A percentile compares a stretch with the other conserved stretches of the same genome.
Evolutionary conservation across 176 grass and related monocot genomes (phyloP).

Genomic region (Raddia distichophylla): DNA sequence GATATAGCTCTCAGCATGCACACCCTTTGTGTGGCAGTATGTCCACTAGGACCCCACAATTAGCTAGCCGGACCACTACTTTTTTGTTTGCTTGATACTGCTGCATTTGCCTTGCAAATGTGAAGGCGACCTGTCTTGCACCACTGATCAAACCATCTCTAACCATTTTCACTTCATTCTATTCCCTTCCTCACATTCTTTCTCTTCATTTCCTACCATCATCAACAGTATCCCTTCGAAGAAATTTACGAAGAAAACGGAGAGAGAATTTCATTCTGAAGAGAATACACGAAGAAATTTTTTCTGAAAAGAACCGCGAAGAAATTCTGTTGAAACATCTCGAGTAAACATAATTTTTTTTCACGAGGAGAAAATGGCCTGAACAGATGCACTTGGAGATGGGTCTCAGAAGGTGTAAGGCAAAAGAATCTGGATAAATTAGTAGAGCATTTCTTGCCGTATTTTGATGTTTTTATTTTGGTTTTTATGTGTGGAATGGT

Average conservation of each 20-base stretch:
- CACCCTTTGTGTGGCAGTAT: slow-evolving; percentile 22
- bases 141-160: not conserved
- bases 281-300: too few species aligned
- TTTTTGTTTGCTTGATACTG: slow-evolving; percentile 36
- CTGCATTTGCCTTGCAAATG: slow-evolving; percentile 14
- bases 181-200: too few species aligned
- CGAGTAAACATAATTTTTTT: too few species aligned
- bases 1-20: slow-evolving; percentile 26
- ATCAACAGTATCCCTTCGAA: too few species aligned
- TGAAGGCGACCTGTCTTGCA: slow-evolving; percentile 17
- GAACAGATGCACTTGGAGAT: too few species aligned
- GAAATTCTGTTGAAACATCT: too few species aligned
- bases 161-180: too few species aligned
- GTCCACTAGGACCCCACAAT: slow-evolving; percentile 6
- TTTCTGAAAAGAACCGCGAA: too few species aligned
- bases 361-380: too few species aligned
- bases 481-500: not conserved
- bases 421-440: not conserved
- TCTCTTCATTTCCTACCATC: too few species aligned
- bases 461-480: not conserved
- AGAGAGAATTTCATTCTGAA: too few species aligned
- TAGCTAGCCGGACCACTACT: slow-evolving; percentile 36
- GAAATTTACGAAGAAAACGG: too few species aligned
- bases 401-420: not conserved
- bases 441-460: not conserved